These are phyloP conservation scores for Urochloa ruziziensis DNA, from an alignment of 176 grass and related monocot species.

Conservation along the genomic window DNA sequence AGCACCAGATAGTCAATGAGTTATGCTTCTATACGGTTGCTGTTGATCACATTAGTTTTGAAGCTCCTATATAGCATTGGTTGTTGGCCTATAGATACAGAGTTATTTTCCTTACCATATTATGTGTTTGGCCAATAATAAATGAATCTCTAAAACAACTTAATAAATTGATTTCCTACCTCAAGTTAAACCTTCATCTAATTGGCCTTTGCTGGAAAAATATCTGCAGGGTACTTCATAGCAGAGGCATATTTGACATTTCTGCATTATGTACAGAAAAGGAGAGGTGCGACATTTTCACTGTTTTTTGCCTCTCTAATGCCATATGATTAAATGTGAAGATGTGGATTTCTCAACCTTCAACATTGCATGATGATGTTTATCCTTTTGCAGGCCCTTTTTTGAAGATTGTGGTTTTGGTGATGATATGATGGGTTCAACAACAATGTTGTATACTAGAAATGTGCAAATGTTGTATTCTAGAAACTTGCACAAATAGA, in stretches of 20 bases:
- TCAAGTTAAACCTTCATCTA: constrained; percentile 20
- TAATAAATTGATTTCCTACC: constrained; percentile 5
- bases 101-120: not conserved
- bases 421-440: constrained; percentile 73
- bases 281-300: constrained; percentile 55
- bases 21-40: not conserved
- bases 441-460: constrained; percentile 94
- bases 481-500: constrained; percentile 28
- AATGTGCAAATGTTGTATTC: constrained; percentile 78
- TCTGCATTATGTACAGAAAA: constrained; percentile 79
- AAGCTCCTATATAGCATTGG: not conserved
- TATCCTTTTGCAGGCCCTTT: constrained; percentile 59
- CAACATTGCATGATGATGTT: not conserved
- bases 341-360: not conserved
- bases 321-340: not conserved
- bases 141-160: not conserved
- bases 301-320: not conserved
- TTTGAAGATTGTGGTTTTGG: constrained; percentile 82
- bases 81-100: not conserved
- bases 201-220: constrained; percentile 1
- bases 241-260: constrained; percentile 90
- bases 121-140: not conserved
- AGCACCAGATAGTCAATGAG: not conserved
- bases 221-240: constrained; percentile 63
- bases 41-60: not conserved